Evolutionary conservation across 2,329 filamentous ascomycete genomes (phyloP).

Genomic region (Rutstroemia sp.): DNA sequence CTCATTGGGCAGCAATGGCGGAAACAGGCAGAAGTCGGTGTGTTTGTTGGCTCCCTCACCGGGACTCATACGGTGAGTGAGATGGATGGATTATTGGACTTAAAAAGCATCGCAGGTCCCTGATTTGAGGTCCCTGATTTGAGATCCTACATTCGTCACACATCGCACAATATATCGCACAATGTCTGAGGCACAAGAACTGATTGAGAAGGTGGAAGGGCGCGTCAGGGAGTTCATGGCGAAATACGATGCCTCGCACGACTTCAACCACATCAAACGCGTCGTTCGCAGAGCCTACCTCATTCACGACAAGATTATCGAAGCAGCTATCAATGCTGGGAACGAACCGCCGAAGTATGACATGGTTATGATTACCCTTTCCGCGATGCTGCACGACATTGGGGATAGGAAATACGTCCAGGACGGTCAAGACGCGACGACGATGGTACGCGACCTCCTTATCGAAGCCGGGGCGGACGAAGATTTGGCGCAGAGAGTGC

Average conservation of each 20-base stretch:
- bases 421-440: constrained; percentile 41
- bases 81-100: neutral
- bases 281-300: constrained; percentile 59
- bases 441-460: constrained; percentile 49
- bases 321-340: constrained; percentile 33
- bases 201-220: constrained; percentile 46
- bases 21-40: too few species aligned
- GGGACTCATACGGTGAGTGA: constrained; percentile 1
- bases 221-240: constrained; percentile 66
- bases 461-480: constrained; percentile 46
- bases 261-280: constrained; percentile 75
- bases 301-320: constrained; percentile 31
- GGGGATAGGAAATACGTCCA: constrained; percentile 71
- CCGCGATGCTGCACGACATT: constrained; percentile 75
- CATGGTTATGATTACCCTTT: constrained; percentile 53
- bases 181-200: constrained; percentile 14
- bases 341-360: constrained; percentile 35
- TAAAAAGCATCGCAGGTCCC: neutral
- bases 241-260: constrained; percentile 74
- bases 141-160: too few species aligned
- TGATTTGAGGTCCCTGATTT: too few species aligned
- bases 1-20: too few species aligned
- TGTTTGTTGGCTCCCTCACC: neutral
- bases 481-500: constrained; percentile 57
- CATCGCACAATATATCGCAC: neutral